Base-by-base conservation (phyloP, 306 rosid genomes). In the Echinosophora koreensis region DNA sequence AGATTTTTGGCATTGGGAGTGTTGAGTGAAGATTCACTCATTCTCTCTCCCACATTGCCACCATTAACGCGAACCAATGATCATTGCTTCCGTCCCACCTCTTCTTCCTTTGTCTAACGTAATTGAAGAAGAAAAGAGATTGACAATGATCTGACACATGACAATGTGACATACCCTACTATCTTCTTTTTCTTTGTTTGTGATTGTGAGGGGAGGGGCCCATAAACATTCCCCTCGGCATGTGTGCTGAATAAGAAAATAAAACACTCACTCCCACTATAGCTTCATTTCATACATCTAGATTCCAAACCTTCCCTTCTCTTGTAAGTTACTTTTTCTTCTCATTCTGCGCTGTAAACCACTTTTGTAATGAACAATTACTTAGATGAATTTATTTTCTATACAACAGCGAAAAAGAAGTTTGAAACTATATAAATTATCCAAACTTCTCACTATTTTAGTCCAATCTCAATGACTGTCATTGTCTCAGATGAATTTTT, bases 171-270 rank as follows among this genome's bases (percentile, higher is more conserved):
- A 30, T 60, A 79, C 68, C 49, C 71, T 64, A 59, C 6, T 74
- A 34, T 47, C 71, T 77, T 7, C 38, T 14, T 34, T 69, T n/a
- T 8, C 63, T 9, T 46, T 58, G 78, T 76, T 83, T 57, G 3
- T 22, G 30, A n/a, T n/a, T n/a, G n/a, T n/a, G n/a, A n/a, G n/a
- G n/a, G n/a, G n/a, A 10, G 79, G 90, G 83, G 10, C 85, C 88
- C 85, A 51, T 81, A 67, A 83, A 89, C 93, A 89, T 89, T 89
- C 93, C 78, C 83, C 87, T 89, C 5, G 93, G 80, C 79, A 73
- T 83, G 87, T 85, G 93, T 87, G 93, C 84, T 76, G 85, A 87
- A 82, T 81, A 84, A 84, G 80, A 84, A 86, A 84, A 89, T 47
- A 3, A 78, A 34, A 46, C 54, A 16, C 17, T 35, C 13, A 76